These are phyloP conservation scores for Fusarium tuaranense DNA, from an alignment of 2,329 filamentous ascomycete genomes.

Conservation along the genomic window DNA sequence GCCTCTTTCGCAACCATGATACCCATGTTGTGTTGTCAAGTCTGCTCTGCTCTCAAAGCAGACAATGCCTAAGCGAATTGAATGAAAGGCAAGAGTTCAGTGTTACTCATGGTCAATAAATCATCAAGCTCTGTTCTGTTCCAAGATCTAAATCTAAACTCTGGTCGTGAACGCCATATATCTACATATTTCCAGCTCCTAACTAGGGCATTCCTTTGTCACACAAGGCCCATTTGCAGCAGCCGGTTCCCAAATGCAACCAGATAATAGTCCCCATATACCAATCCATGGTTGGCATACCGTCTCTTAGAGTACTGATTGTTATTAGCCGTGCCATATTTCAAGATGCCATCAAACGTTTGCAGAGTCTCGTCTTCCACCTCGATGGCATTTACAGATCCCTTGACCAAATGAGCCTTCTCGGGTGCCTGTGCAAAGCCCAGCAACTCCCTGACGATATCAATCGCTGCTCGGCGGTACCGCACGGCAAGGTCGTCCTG, in stretches of 20 bases:
- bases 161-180: background rate
- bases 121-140: background rate
- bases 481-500: slow-evolving; percentile 26
- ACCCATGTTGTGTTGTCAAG: background rate
- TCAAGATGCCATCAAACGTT: slow-evolving; percentile 47
- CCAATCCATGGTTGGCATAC: slow-evolving; percentile 54
- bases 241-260: slow-evolving; percentile 60
- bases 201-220: background rate
- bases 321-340: slow-evolving; percentile 50
- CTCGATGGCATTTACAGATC: background rate
- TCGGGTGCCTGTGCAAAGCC: slow-evolving; percentile 45
- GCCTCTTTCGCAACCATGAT: background rate
- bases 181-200: background rate
- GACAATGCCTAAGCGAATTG: too few species aligned
- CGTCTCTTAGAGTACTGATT: slow-evolving; percentile 44
- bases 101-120: background rate
- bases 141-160: background rate
- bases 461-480: slow-evolving; percentile 45
- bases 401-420: slow-evolving; percentile 26
- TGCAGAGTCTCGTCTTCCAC: background rate
- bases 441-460: slow-evolving; percentile 47
- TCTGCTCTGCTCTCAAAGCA: background rate
- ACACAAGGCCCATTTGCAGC: slow-evolving; percentile 49
- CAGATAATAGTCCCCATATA: slow-evolving; percentile 63
- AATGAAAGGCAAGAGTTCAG: background rate